phyloP scores from a whole-genome alignment of 2,329 filamentous ascomycete species.

The Orbilia brochopaga region DNA sequence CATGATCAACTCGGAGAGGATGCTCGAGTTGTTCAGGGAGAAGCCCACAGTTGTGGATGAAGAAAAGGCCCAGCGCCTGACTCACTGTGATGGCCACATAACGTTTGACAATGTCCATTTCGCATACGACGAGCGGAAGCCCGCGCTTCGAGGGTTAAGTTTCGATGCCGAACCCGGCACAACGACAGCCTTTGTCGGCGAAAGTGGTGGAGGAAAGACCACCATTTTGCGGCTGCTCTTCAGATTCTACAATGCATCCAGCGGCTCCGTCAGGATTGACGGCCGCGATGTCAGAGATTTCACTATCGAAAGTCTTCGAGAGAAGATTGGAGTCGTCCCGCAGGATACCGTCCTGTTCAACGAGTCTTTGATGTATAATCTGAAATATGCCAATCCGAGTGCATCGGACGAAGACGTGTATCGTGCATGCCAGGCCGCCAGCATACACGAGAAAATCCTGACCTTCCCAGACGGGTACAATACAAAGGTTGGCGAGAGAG shows the following conservation, averaged over 20 bases:
- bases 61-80: constrained; percentile 68
- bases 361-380: constrained; percentile 91
- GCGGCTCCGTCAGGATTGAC: constrained; percentile 82
- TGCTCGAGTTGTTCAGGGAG: constrained; percentile 95
- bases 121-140: constrained; percentile 83
- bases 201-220: constrained; percentile 95
- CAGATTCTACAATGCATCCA: constrained; percentile 87
- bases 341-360: constrained; percentile 97
- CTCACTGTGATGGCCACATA: constrained; percentile 78
- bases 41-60: constrained; percentile 86
- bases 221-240: constrained; percentile 95
- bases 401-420: constrained; percentile 82
- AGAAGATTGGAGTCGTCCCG: constrained; percentile 91
- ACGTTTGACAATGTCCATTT: constrained; percentile 89
- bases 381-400: constrained; percentile 82
- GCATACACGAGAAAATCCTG: constrained; percentile 90
- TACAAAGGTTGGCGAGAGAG: constrained; percentile 89
- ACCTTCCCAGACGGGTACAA: constrained; percentile 85
- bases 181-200: constrained; percentile 92
- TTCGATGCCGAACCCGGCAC: constrained; percentile 89
- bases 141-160: constrained; percentile 79
- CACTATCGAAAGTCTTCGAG: constrained; percentile 90
- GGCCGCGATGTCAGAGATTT: constrained; percentile 81
- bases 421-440: constrained; percentile 81
- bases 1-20: constrained; percentile 94